Base-by-base conservation (phyloP, 1,284 basidiomycete species). In the Mycena citricolor region DNA sequence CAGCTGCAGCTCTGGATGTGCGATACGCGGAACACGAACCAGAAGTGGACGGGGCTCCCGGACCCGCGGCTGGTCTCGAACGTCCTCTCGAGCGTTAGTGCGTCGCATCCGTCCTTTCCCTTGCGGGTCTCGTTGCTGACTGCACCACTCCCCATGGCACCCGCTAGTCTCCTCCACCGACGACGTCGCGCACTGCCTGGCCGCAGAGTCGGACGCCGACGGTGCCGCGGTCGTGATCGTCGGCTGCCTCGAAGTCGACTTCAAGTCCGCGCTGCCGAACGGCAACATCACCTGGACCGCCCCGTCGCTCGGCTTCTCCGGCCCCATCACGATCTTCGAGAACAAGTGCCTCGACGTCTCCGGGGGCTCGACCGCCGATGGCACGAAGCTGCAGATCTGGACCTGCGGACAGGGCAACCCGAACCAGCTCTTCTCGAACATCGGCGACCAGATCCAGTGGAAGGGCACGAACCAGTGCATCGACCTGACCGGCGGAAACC, bases 341-440 rank as follows among this genome's bases (percentile, higher is more conserved):
- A 25, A 29, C 38, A 49, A 49, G 17, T 49, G 47, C 19, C 39
- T 49, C 29, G 31, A 43, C 23, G 48, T 50, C 16, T 17, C 48
- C 4, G 34, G 31, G 16, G 42, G 48, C 13, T 4, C 7, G 16
- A 42, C 14, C 20, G 39, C 13, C 14, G 16, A 45, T 20, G 48
- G 48, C 11, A 28, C 31, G 8, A 34, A 39, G 39, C 33, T 50
- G 7, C 38, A 41, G 30, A 40, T 46, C 23, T 44, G 38, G 43
- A 39, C 32, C 6, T 50, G 48, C 35, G 26, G 25, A 5, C 29
- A 19, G 5, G 36, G 43, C 12, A 35, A 44, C 20, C 38, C 48
- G 20, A 50, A 50, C 35, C 48, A 50, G 43, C 4, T 5, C 10
- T 50, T 38, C 39, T 39, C 29, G 8, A 36, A 38, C 19, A 4